phyloP scores from a whole-genome alignment of 768 basidiomycete species.

The Kwoniella mangroviensis region DNA sequence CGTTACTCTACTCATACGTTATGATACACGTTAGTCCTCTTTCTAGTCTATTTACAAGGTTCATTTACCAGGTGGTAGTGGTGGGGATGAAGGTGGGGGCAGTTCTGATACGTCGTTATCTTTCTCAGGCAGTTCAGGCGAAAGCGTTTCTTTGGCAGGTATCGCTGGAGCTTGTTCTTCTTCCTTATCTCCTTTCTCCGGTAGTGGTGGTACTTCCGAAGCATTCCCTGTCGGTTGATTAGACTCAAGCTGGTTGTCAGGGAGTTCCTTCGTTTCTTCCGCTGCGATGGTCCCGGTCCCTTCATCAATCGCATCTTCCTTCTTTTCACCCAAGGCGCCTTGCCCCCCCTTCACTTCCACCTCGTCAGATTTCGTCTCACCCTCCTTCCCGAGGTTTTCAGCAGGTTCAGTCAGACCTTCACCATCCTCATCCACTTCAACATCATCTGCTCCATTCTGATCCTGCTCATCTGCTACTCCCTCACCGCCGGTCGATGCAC shows the following conservation, averaged over 20 bases:
- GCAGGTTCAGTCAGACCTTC: slow-evolving; percentile 12
- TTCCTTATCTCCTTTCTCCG: not conserved
- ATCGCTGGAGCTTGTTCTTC: not conserved
- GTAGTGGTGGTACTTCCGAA: not conserved
- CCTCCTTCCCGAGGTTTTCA: not conserved
- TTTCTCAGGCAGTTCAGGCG: not conserved
- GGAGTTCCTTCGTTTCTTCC: not conserved
- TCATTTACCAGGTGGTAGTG: not conserved
- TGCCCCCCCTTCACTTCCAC: slow-evolving; percentile 2
- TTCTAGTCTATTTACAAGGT: not conserved
- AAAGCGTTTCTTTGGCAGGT: slow-evolving; percentile 1
- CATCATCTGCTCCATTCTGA: slow-evolving; percentile 22
- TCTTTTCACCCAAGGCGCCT: not conserved
- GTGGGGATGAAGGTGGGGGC: not conserved
- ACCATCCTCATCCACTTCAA: slow-evolving; percentile 28
- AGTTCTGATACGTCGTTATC: not conserved
- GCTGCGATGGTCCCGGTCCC: not conserved
- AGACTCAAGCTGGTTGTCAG: not conserved
- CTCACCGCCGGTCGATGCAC: slow-evolving; percentile 13
- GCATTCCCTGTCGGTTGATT: not conserved
- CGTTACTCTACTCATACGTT: not conserved
- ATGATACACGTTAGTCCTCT: not conserved
- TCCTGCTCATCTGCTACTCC: slow-evolving; percentile 16
- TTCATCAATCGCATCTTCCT: slow-evolving; percentile 2
- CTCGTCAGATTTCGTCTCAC: not conserved